Percentiles rank a stretch among this genome's conserved stretches.
These are phyloP conservation scores for Tardiomyces blankii DNA, from an alignment of 1,139 yeast genomes.

Conservation along the genomic window DNA sequence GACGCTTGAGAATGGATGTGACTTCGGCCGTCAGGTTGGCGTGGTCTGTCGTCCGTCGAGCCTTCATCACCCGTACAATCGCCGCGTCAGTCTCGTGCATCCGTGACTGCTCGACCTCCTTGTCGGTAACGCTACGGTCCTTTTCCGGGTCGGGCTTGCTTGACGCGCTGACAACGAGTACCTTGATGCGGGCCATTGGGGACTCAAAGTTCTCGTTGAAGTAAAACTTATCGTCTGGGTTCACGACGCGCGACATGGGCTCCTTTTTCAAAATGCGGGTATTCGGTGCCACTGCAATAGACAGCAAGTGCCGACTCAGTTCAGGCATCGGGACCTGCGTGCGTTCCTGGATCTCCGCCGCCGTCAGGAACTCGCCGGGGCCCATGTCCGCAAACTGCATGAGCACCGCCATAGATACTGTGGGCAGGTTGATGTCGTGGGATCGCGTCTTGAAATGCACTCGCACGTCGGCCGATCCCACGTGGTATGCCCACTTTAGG, in stretches of 20 bases:
- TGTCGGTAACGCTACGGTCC: conserved; percentile 33
- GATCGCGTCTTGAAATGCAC: conserved; percentile 42
- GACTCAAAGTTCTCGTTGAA: conserved; percentile 66
- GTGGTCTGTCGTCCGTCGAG: conserved; percentile 61
- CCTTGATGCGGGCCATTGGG: conserved; percentile 62
- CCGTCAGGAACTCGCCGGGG: conserved; percentile 41
- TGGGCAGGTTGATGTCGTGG: conserved; percentile 73
- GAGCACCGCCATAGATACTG: conserved; percentile 70
- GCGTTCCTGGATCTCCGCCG: conserved; percentile 47
- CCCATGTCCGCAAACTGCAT: conserved; percentile 54
- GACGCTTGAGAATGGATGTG: conserved; percentile 44
- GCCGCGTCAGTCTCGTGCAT: conserved; percentile 74
- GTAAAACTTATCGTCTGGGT: conserved; percentile 49
- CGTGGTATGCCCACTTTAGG: conserved; percentile 70
- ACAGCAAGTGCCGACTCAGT: conserved; percentile 65
- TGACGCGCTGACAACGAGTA: conserved; percentile 52
- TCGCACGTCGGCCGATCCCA: conserved; percentile 64
- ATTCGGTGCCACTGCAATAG: conserved; percentile 77
- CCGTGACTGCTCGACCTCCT: conserved; percentile 35
- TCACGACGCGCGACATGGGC: conserved; percentile 69
- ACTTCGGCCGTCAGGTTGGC: conserved; percentile 58
- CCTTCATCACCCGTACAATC: conserved; percentile 85
- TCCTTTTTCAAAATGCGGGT: conserved; percentile 59
- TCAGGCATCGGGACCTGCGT: conserved; percentile 71
- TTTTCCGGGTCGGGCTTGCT: conserved; percentile 29